Conservation (phyloP, 2,329 filamentous ascomycete species). For the Herpotrichia juniperi region DNA sequence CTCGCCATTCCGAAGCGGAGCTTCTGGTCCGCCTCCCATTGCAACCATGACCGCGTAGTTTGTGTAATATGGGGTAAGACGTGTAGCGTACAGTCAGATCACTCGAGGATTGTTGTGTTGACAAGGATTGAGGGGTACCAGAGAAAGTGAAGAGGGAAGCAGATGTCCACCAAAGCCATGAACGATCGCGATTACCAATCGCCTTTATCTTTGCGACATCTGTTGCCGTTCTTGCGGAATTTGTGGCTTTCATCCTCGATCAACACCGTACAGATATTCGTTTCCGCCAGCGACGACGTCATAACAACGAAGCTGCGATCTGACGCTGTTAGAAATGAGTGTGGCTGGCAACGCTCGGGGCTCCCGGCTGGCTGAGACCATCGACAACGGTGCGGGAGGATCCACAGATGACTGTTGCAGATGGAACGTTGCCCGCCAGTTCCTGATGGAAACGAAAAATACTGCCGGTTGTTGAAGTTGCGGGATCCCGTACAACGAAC, state of each 20-base stretch:
- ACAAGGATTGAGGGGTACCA: neutral
- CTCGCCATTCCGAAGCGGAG: constrained; percentile 39
- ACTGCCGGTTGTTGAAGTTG: neutral
- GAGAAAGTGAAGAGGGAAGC: neutral
- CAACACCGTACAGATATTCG: too few species aligned
- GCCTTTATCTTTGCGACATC: neutral
- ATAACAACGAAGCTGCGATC: neutral
- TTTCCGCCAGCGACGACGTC: neutral
- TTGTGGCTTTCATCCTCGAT: neutral
- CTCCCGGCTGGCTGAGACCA: neutral
- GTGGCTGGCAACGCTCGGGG: neutral
- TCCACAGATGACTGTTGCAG: neutral
- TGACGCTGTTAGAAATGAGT: neutral
- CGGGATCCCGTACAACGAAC: too few species aligned
- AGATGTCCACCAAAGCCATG: neutral
- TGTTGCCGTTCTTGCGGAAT: neutral
- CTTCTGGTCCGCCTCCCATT: constrained; percentile 54
- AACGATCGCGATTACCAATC: constrained; percentile 4
- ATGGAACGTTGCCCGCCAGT: neutral
- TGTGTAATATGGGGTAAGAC: neutral
- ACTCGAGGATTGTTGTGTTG: neutral
- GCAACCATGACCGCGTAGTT: constrained; percentile 25
- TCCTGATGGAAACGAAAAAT: neutral
- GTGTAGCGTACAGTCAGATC: neutral
- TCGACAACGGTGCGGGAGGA: neutral